These are phyloP conservation scores for Cytospora leucostoma DNA, from an alignment of 2,329 filamentous ascomycete genomes.

Conservation along the genomic window DNA sequence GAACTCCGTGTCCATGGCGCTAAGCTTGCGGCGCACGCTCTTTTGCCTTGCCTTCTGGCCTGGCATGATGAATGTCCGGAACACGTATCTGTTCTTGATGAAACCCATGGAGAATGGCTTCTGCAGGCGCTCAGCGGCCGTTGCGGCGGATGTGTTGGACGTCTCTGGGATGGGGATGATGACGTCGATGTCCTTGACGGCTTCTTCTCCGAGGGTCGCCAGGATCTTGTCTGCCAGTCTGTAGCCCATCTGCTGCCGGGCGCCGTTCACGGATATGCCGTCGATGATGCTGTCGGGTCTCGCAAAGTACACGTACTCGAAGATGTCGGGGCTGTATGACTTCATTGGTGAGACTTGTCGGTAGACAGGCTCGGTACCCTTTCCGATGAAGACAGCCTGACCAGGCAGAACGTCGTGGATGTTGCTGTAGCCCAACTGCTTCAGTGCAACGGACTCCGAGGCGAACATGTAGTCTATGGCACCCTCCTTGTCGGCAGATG, in stretches of 20 bases:
- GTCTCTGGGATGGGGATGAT: slow-evolving; percentile 82
- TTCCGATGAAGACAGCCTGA: slow-evolving; percentile 82
- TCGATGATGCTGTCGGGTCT: slow-evolving; percentile 82
- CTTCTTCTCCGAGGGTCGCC: slow-evolving; percentile 66
- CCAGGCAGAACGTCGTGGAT: slow-evolving; percentile 79
- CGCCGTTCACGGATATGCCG: slow-evolving; percentile 82
- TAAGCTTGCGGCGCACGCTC: slow-evolving; percentile 86
- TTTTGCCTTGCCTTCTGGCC: slow-evolving; percentile 80
- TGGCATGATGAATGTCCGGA: slow-evolving; percentile 68
- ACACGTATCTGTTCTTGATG: slow-evolving; percentile 83
- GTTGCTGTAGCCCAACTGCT: slow-evolving; percentile 76
- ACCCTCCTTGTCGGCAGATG: slow-evolving; percentile 61
- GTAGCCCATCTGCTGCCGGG: slow-evolving; percentile 82
- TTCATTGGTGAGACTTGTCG: slow-evolving; percentile 69
- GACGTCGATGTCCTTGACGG: slow-evolving; percentile 75
- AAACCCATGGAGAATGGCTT: slow-evolving; percentile 82
- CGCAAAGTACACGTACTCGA: slow-evolving; percentile 87
- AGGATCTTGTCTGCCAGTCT: slow-evolving; percentile 75
- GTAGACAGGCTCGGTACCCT: slow-evolving; percentile 73
- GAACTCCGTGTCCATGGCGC: slow-evolving; percentile 84
- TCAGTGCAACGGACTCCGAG: slow-evolving; percentile 82
- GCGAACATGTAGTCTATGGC: slow-evolving; percentile 87
- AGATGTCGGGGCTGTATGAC: slow-evolving; percentile 80
- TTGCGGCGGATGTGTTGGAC: slow-evolving; percentile 76
- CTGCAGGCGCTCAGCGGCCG: slow-evolving; percentile 71